Evolutionary conservation across 1,284 basidiomycete genomes (phyloP).

Genomic region (Cryptococcus sp.): DNA sequence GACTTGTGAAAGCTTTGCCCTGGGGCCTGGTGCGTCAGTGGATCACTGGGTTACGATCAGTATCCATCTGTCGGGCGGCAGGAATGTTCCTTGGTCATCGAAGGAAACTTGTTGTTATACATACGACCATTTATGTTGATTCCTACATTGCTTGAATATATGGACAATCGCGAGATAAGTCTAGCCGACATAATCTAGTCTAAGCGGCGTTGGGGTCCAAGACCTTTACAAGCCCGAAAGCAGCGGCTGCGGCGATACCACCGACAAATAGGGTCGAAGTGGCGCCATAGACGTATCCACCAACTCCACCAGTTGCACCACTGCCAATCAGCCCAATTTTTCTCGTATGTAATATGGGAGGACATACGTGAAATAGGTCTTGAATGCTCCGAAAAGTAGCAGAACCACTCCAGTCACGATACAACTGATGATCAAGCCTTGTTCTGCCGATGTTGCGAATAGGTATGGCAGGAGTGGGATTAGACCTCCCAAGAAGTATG

Average conservation of each 20-base stretch:
- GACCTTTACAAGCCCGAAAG: constrained; percentile 75
- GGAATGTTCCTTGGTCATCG: no score
- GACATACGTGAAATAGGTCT: constrained; percentile 69
- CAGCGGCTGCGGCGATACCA: constrained; percentile 77
- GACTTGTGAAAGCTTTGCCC: no score
- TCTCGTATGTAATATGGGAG: neutral
- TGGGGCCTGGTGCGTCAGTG: no score
- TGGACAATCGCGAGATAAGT: no score
- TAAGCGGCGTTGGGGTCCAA: constrained; percentile 49
- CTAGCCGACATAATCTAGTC: no score
- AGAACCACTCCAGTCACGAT: constrained; percentile 77
- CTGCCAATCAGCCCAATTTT: constrained; percentile 8
- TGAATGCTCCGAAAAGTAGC: constrained; percentile 81
- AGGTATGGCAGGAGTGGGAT: constrained; percentile 90
- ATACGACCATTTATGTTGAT: no score
- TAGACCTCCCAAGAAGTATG: constrained; percentile 66
- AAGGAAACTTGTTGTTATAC: no score
- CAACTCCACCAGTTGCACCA: constrained; percentile 60
- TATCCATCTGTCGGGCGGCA: no score
- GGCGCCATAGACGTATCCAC: constrained; percentile 75
- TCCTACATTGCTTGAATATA: no score
- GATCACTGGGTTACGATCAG: no score
- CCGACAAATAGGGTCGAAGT: constrained; percentile 84
- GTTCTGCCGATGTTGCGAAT: constrained; percentile 4
- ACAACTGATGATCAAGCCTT: constrained; percentile 43